These are phyloP conservation scores for Hibiscus syriacus DNA, from an alignment of 345 rosid genomes.

Conservation along the genomic window DNA sequence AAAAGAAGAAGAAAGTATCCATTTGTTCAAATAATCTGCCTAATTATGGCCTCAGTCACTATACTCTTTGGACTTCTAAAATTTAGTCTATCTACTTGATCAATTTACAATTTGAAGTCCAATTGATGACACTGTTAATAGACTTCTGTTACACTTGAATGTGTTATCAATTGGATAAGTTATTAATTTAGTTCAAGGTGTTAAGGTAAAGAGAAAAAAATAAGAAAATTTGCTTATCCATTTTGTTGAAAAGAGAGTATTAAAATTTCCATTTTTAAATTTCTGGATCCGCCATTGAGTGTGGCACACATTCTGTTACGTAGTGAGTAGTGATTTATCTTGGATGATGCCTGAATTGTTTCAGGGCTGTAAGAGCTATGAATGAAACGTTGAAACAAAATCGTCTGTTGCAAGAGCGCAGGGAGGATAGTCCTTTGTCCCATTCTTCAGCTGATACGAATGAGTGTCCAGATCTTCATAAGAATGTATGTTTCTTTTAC, in stretches of 20 bases:
- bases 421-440: slow-evolving; percentile 43
- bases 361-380: slow-evolving; percentile 98
- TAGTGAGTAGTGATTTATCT: slow-evolving; percentile 8
- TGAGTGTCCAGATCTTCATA: slow-evolving; percentile 35
- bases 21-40: background rate
- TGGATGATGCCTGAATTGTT: slow-evolving; percentile 9
- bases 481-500: slow-evolving; percentile 40
- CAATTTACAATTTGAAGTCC: no score
- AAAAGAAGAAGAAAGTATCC: background rate
- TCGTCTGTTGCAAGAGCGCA: slow-evolving; percentile 53
- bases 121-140: no score
- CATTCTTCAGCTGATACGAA: slow-evolving; percentile 40
- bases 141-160: no score
- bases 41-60: no score
- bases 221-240: no score
- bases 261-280: no score
- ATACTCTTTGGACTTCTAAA: no score
- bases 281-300: background rate
- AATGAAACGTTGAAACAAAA: slow-evolving; percentile 93
- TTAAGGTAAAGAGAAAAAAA: no score
- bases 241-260: no score
- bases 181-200: no score
- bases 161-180: no score
- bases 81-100: no score
- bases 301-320: background rate